Evolutionary conservation across 2,329 filamentous ascomycete genomes (phyloP).

Genomic region (Arachnomyces sp.): DNA sequence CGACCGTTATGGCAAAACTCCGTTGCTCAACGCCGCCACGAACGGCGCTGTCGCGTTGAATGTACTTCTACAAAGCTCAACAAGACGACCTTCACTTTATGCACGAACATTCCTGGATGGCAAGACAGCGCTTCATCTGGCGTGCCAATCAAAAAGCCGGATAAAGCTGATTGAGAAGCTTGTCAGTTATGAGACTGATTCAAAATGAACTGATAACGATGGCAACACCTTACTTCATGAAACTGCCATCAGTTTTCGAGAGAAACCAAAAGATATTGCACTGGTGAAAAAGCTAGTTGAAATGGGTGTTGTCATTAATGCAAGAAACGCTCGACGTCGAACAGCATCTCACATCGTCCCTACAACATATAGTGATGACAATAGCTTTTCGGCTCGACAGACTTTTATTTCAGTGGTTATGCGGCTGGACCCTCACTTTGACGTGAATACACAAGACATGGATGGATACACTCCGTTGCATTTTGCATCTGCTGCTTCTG

Average conservation of each 20-base stretch:
- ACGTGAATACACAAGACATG: too few relatives aligned
- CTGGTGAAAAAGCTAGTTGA: not conserved
- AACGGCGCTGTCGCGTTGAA: too few relatives aligned
- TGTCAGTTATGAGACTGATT: slow-evolving; percentile 13
- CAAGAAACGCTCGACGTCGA: too few relatives aligned
- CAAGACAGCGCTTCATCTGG: slow-evolving; percentile 12
- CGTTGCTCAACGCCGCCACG: too few relatives aligned
- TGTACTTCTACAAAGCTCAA: not conserved
- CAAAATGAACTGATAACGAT: slow-evolving; percentile 10
- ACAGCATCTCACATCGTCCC: too few relatives aligned
- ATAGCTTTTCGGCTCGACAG: too few relatives aligned
- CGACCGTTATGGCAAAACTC: slow-evolving; percentile 11
- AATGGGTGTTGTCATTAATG: too few relatives aligned
- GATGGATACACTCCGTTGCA: too few relatives aligned
- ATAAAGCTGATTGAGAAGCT: slow-evolving; percentile 11
- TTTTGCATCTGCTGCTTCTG: too few relatives aligned
- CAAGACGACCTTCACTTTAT: not conserved
- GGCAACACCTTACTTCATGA: slow-evolving; percentile 17
- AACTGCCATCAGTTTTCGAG: slow-evolving; percentile 5
- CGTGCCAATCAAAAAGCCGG: slow-evolving; percentile 6
- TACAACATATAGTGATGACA: too few relatives aligned
- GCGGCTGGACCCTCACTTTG: too few relatives aligned
- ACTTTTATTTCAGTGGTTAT: too few relatives aligned
- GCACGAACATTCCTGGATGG: slow-evolving; percentile 10
- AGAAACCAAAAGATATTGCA: not conserved